Evolutionary conservation across 306 rosid genomes (phyloP).

Genomic region (Vigna trinervia): DNA sequence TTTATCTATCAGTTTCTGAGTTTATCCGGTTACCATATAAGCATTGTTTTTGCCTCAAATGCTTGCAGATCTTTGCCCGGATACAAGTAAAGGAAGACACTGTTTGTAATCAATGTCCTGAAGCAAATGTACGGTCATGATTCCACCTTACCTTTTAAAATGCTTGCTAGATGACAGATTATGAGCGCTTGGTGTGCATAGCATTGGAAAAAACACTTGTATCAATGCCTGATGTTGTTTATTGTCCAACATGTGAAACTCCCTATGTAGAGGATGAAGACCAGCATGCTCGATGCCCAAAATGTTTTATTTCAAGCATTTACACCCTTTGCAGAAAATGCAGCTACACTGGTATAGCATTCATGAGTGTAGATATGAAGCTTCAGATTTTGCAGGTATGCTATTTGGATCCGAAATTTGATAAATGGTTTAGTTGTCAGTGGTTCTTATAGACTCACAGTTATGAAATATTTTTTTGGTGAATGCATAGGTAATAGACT

Average conservation of each 20-base stretch:
- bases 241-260: constrained; percentile 89
- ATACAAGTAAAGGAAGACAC: constrained; percentile 89
- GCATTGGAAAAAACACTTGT: constrained; percentile 73
- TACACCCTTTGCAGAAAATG: constrained; percentile 83
- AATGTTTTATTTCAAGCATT: constrained; percentile 77
- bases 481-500: neutral
- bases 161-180: constrained; percentile 70
- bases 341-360: constrained; percentile 79
- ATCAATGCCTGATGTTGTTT: constrained; percentile 76
- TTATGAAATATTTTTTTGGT: neutral
- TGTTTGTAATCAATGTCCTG: constrained; percentile 69
- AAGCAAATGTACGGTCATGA: constrained; percentile 67
- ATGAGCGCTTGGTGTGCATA: constrained; percentile 82
- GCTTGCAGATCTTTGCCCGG: constrained; percentile 77
- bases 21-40: constrained; percentile 72
- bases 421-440: constrained; percentile 23
- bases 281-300: constrained; percentile 82
- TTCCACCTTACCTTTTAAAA: constrained; percentile 80
- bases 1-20: constrained; percentile 60
- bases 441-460: neutral
- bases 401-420: constrained; percentile 10
- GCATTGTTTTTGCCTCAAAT: constrained; percentile 84
- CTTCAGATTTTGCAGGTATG: constrained; percentile 77
- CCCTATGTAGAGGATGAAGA: constrained; percentile 88
- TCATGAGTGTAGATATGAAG: constrained; percentile 77